A percentile compares a stretch with the other conserved stretches of the same genome.
Evolutionary conservation across 805 yeast species (phyloP).

Genomic region (Ogataea henricii): DNA sequence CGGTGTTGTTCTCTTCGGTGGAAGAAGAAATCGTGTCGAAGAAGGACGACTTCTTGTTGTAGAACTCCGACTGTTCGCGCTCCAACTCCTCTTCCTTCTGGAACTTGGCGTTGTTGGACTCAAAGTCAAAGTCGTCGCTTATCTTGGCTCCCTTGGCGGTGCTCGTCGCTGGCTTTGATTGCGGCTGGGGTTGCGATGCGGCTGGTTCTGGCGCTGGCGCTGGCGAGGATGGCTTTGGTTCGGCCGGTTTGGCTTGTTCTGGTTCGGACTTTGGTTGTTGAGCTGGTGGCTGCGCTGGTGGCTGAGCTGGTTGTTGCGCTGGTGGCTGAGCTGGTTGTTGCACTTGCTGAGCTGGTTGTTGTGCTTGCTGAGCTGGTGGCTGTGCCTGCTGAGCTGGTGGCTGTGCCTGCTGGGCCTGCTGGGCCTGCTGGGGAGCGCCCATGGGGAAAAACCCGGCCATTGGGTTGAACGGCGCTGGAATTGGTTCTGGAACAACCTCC

Average conservation of each 20-base stretch:
- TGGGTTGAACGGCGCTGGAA: conserved; percentile 35
- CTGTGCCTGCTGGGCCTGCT: conserved; percentile 16
- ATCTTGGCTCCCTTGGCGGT: neutral
- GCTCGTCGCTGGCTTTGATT: neutral
- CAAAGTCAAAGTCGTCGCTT: conserved; percentile 73
- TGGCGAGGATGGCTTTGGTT: conserved; percentile 4
- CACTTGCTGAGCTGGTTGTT: conserved; percentile 13
- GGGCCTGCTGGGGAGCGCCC: conserved; percentile 21
- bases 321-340: conserved; percentile 22
- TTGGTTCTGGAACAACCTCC: conserved; percentile 57
- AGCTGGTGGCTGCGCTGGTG: conserved; percentile 21
- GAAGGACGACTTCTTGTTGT: conserved; percentile 82
- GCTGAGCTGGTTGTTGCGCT: conserved; percentile 21
- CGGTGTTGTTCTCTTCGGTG: conserved; percentile 45
- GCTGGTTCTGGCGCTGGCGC: neutral
- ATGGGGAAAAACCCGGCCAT: conserved; percentile 21
- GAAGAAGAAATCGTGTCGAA: conserved; percentile 84
- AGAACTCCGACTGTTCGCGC: conserved; percentile 43
- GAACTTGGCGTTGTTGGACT: conserved; percentile 71
- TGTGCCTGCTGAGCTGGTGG: conserved; percentile 15
- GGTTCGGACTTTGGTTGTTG: conserved; percentile 5
- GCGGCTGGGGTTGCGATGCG: conserved; percentile 2
- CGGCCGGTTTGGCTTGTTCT: neutral
- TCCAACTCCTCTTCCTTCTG: conserved; percentile 46
- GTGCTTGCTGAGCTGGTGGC: conserved; percentile 8